Percentiles rank a stretch among this genome's conserved stretches.
Conservation (phyloP, 257 asterid genomes). For the Phtheirospermum japonicum region DNA sequence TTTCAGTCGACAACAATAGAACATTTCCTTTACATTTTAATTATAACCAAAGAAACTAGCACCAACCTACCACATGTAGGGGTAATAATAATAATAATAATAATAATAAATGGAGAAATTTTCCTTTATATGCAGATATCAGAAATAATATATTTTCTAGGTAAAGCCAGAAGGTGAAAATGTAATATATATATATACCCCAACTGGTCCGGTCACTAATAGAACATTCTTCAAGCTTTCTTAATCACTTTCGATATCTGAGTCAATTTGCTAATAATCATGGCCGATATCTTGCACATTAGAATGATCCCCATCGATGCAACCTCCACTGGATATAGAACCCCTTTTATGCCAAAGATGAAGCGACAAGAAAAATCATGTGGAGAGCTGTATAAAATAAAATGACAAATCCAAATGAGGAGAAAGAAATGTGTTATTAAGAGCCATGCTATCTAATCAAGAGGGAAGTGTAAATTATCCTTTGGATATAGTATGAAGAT, state of each 20-base stretch:
- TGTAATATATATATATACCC: constrained; percentile 63
- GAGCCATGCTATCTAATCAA: constrained; percentile 16
- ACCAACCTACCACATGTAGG: neutral
- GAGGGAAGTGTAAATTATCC: constrained; percentile 8
- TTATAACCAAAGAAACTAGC: constrained; percentile 12
- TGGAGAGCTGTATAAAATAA: constrained; percentile 18
- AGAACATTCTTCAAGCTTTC: constrained; percentile 79
- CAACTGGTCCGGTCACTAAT: constrained; percentile 93
- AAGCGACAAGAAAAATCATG: constrained; percentile 47
- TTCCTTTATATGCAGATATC: constrained; percentile 18
- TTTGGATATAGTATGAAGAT: neutral
- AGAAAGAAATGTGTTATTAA: constrained; percentile 6
- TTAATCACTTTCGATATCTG: constrained; percentile 49
- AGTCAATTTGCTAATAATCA: constrained; percentile 53
- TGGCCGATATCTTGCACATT: constrained; percentile 37
- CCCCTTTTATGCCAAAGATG: constrained; percentile 75
- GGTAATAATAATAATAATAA: no score
- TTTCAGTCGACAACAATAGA: constrained; percentile 25
- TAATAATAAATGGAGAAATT: no score
- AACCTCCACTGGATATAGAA: constrained; percentile 38
- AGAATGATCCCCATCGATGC: constrained; percentile 34
- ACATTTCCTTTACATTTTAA: constrained; percentile 4
- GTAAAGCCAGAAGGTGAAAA: constrained; percentile 22
- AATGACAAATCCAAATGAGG: neutral
- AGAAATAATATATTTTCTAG: constrained; percentile 5